Evolutionary conservation across 2,329 filamentous ascomycete species (phyloP).

Genomic region (Claviceps quebecensis): DNA sequence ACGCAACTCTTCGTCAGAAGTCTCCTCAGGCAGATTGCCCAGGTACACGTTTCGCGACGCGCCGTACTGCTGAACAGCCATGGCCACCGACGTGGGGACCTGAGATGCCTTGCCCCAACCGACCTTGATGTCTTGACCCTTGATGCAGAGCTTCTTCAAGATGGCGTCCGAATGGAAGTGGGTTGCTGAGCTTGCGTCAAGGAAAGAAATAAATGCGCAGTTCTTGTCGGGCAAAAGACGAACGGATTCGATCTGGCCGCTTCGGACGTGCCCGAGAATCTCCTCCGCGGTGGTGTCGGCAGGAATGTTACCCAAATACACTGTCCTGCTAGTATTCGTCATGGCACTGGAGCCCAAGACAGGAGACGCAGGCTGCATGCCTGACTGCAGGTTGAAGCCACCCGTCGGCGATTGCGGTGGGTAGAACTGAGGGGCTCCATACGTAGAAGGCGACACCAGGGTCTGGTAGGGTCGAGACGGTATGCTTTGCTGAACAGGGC

Average conservation of each 20-base stretch:
- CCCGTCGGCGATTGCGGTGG: slow-evolving; percentile 80
- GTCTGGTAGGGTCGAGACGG: slow-evolving; percentile 74
- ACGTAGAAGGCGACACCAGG: slow-evolving; percentile 73
- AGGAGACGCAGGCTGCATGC: slow-evolving; percentile 54
- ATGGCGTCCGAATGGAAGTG: slow-evolving; percentile 99
- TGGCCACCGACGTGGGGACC: slow-evolving; percentile 91
- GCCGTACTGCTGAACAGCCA: slow-evolving; percentile 93
- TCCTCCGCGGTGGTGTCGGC: slow-evolving; percentile 94
- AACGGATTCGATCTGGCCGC: slow-evolving; percentile 98
- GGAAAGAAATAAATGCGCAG: slow-evolving; percentile 97
- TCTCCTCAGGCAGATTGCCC: slow-evolving; percentile 82
- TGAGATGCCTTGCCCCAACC: slow-evolving; percentile 98
- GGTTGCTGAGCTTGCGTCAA: slow-evolving; percentile 92
- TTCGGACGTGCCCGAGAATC: slow-evolving; percentile 88
- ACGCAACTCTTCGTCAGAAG: slow-evolving; percentile 79
- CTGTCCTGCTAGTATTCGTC: slow-evolving; percentile 85
- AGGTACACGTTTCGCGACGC: slow-evolving; percentile 96
- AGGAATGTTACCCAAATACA: slow-evolving; percentile 97
- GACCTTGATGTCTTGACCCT: slow-evolving; percentile 98
- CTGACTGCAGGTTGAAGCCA: slow-evolving; percentile 46
- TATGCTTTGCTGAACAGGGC: slow-evolving; percentile 62
- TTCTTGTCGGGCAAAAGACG: slow-evolving; percentile 96
- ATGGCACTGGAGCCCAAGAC: slow-evolving; percentile 69
- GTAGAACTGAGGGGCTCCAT: slow-evolving; percentile 70
- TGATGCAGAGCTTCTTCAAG: slow-evolving; percentile 97